Conservation (phyloP, 345 rosid genomes). For the Noccaea bulbosa region DNA sequence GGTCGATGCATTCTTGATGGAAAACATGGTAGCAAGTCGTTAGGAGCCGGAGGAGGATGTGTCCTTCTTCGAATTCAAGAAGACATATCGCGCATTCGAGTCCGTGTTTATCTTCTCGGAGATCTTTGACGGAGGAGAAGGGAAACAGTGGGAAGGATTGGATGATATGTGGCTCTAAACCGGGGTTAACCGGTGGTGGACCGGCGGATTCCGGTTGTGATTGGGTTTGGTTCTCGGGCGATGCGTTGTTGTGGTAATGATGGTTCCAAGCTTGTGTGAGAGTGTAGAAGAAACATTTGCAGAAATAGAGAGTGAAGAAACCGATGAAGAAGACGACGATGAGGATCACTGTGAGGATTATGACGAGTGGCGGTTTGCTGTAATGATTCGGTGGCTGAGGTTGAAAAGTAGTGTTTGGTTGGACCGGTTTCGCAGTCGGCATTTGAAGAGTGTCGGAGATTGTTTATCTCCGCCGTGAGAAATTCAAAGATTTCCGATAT, state of each 20-base stretch:
- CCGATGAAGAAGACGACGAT: conserved; percentile 68
- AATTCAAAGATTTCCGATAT: conserved; percentile 1
- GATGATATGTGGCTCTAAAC: conserved; percentile 62
- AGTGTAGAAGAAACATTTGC: conserved; percentile 57
- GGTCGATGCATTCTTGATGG: conserved; percentile 84
- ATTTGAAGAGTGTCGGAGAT: conserved; percentile 62
- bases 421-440: conserved; percentile 36
- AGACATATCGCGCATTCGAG: conserved; percentile 88
- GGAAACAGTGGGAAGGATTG: conserved; percentile 63
- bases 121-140: conserved; percentile 64
- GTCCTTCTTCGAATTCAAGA: conserved; percentile 65
- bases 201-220: not conserved
- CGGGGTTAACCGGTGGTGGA: conserved; percentile 40
- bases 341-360: conserved; percentile 57
- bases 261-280: conserved; percentile 49
- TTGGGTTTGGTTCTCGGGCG: conserved; percentile 36
- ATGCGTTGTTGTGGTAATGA: conserved; percentile 34
- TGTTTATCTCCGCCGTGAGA: conserved; percentile 45
- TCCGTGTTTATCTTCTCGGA: conserved; percentile 54
- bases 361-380: conserved; percentile 49
- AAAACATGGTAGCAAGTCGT: conserved; percentile 81
- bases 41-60: conserved; percentile 60
- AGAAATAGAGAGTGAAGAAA: conserved; percentile 61
- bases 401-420: conserved; percentile 7
- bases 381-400: conserved; percentile 1